Evolutionary conservation across 148 eudicot species (phyloP).

Genomic region (Linanthus parryae): DNA sequence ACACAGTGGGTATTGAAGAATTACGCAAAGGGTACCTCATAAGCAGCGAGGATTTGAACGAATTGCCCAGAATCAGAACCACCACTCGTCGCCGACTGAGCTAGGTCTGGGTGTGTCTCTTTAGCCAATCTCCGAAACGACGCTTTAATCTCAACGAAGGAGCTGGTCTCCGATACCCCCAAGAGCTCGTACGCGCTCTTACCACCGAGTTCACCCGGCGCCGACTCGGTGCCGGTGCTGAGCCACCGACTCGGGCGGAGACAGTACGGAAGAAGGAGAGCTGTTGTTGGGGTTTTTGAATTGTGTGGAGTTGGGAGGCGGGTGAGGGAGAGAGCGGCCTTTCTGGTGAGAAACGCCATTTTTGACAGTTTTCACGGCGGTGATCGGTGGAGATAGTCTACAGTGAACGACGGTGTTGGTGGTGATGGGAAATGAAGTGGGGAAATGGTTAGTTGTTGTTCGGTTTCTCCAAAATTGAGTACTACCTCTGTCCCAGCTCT

Average conservation of each 20-base stretch:
- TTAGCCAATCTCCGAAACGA: conserved; percentile 84
- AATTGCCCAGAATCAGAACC: conserved; percentile 48
- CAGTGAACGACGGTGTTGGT: too few relatives aligned
- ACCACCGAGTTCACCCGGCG: conserved; percentile 50
- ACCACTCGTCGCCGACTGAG: conserved; percentile 19
- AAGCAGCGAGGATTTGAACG: conserved; percentile 75
- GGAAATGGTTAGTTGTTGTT: too few relatives aligned
- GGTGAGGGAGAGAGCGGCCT: too few relatives aligned
- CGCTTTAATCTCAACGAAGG: conserved; percentile 59
- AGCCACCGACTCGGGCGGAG: conserved; percentile 25
- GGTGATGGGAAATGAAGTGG: too few relatives aligned
- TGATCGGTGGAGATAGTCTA: too few relatives aligned
- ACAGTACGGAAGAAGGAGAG: neutral
- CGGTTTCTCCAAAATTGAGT: too few relatives aligned
- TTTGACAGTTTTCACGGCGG: too few relatives aligned
- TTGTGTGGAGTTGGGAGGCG: too few relatives aligned
- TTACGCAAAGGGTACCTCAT: conserved; percentile 40
- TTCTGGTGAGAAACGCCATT: too few relatives aligned
- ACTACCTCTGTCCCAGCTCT: too few relatives aligned
- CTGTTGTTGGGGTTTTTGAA: too few relatives aligned
- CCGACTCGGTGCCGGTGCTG: conserved; percentile 40
- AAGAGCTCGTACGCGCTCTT: conserved; percentile 68
- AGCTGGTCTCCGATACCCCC: conserved; percentile 51
- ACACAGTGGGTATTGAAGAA: too few relatives aligned
- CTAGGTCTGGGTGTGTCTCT: conserved; percentile 91